A percentile compares a stretch with the other conserved stretches of the same genome.
Evolutionary conservation across 2,329 filamentous ascomycete species (phyloP).

Genomic region (Botrytis paeoniae): DNA sequence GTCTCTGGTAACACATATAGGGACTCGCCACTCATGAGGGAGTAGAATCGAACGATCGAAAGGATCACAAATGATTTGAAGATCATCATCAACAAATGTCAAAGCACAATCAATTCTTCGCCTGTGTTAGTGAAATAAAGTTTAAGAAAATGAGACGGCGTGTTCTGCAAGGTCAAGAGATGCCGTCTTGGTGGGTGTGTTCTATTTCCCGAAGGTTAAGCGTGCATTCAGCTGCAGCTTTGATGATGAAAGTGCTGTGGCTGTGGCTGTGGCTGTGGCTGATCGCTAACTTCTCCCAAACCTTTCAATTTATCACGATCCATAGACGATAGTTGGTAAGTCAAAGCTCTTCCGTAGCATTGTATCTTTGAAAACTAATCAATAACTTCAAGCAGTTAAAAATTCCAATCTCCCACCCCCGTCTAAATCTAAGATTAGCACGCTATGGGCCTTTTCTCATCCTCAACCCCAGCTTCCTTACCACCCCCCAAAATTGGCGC

Average conservation of each 20-base stretch:
- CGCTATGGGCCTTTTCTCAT: slow-evolving; percentile 51
- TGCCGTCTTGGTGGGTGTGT: neutral
- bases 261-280: neutral
- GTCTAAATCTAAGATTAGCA: neutral
- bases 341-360: neutral
- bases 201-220: neutral
- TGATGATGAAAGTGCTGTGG: neutral
- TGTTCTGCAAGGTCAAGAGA: neutral
- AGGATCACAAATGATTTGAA: neutral
- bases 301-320: neutral
- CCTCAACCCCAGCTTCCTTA: slow-evolving; percentile 33
- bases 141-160: neutral
- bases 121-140: neutral
- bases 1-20: neutral
- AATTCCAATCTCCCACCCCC: neutral
- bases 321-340: neutral
- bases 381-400: neutral
- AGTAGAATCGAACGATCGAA: neutral
- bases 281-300: too few species aligned
- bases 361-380: neutral
- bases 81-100: neutral
- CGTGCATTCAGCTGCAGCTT: neutral
- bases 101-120: neutral
- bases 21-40: neutral
- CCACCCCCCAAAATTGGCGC: slow-evolving; percentile 46